Conservation (phyloP, 192 early-diverging fungal genomes). For the Pecoramyces ruminantium region DNA sequence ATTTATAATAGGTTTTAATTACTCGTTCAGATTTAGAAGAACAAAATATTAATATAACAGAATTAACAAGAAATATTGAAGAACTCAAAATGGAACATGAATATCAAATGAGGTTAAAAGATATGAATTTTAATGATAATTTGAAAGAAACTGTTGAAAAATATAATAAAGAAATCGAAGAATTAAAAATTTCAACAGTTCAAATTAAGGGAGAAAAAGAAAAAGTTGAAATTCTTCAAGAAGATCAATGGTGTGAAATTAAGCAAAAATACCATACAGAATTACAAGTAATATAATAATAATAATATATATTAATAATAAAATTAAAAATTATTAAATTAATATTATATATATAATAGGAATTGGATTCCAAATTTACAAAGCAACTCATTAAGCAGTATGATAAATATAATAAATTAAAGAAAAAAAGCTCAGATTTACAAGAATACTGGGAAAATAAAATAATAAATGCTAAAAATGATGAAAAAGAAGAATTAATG, state of each 20-base stretch:
- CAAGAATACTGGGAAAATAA: constrained; percentile 27
- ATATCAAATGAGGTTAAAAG: constrained; percentile 39
- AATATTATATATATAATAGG: constrained; percentile 4
- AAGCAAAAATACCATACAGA: constrained; percentile 12
- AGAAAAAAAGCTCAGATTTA: constrained; percentile 8
- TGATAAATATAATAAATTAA: constrained; percentile 31
- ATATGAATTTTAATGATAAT: constrained; percentile 44
- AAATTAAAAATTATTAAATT: no score
- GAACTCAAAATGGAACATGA: constrained; percentile 45
- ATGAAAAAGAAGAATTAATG: constrained; percentile 9
- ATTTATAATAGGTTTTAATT: constrained; percentile 36
- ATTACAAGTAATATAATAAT: constrained; percentile 17
- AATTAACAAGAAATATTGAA: constrained; percentile 25
- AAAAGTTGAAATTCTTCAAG: constrained; percentile 30
- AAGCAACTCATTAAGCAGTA: constrained; percentile 36
- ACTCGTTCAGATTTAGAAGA: constrained; percentile 43
- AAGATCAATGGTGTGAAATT: constrained; percentile 17
- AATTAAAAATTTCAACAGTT: constrained; percentile 21
- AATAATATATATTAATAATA: no score
- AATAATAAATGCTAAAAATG: constrained; percentile 15
- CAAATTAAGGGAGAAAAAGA: constrained; percentile 29
- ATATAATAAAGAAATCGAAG: constrained; percentile 29
- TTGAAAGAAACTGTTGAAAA: constrained; percentile 34
- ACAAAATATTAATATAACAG: constrained; percentile 21
- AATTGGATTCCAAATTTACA: constrained; percentile 29